Evolutionary conservation across 2,329 filamentous ascomycete species (phyloP).

Genomic region (Sclerotinia glacialis): DNA sequence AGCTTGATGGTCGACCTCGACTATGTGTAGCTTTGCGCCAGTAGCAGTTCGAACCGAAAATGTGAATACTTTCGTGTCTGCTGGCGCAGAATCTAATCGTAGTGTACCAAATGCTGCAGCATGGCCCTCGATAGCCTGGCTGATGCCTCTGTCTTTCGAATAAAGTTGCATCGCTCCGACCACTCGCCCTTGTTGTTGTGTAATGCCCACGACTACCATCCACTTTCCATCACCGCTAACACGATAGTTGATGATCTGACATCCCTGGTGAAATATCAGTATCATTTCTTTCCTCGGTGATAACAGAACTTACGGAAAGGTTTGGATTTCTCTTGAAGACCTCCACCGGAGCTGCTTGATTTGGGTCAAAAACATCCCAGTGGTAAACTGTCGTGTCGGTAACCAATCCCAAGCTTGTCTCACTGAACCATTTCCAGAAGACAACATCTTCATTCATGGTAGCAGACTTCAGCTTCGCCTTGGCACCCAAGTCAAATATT

Average conservation of each 20-base stretch:
- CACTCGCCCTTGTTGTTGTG: slow-evolving; percentile 86
- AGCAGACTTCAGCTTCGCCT: slow-evolving; percentile 94
- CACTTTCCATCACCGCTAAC: slow-evolving; percentile 94
- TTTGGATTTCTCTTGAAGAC: slow-evolving; percentile 93
- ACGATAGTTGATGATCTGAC: slow-evolving; percentile 99
- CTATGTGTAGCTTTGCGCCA: slow-evolving; percentile 93
- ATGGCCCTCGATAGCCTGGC: slow-evolving; percentile 96
- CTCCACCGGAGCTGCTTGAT: slow-evolving; percentile 78
- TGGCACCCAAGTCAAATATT: slow-evolving; percentile 91
- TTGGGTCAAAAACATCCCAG: slow-evolving; percentile 92
- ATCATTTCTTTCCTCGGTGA: not conserved
- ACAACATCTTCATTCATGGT: slow-evolving; percentile 96
- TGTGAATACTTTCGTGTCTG: slow-evolving; percentile 93
- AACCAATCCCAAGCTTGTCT: slow-evolving; percentile 81
- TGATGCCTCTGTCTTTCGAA: slow-evolving; percentile 92
- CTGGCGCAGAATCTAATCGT: slow-evolving; percentile 80
- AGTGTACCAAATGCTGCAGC: slow-evolving; percentile 91
- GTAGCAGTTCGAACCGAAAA: slow-evolving; percentile 89
- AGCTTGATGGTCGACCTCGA: slow-evolving; percentile 92
- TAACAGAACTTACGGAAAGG: slow-evolving; percentile 63
- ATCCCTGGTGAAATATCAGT: slow-evolving; percentile 57
- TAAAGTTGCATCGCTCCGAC: slow-evolving; percentile 97
- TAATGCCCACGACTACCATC: slow-evolving; percentile 97
- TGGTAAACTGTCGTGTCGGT: slow-evolving; percentile 91
- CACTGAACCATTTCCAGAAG: slow-evolving; percentile 99